Evolutionary conservation across 805 yeast genomes (phyloP).

Genomic region (Lachancea thermotolerans): DNA sequence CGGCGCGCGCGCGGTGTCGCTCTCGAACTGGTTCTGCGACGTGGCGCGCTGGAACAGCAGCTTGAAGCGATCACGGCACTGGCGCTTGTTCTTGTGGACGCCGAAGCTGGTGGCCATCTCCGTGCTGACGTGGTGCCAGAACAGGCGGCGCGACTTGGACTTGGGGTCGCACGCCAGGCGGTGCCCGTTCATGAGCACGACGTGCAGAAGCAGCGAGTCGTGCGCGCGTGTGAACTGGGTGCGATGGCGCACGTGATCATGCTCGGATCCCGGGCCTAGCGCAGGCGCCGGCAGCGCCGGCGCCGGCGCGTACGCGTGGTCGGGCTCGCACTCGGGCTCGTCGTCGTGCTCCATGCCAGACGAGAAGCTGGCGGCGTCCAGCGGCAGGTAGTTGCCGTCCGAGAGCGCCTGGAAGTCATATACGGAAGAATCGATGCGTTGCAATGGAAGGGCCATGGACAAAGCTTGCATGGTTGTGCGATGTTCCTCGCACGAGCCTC

Average conservation of each 20-base stretch:
- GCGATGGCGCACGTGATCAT: conserved; percentile 1
- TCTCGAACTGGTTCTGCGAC: conserved; percentile 1
- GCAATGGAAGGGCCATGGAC: not conserved
- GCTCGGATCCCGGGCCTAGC: not conserved
- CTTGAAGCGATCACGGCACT: conserved; percentile 8
- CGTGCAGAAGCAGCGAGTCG: conserved; percentile 2
- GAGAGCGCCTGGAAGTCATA: not conserved
- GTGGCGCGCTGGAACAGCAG: conserved; percentile 3
- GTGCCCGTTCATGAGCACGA: conserved; percentile 2
- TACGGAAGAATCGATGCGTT: not conserved
- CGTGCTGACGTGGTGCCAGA: conserved; percentile 6
- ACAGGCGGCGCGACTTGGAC: conserved; percentile 1
- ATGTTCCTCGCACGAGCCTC: no score
- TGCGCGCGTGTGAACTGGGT: conserved; percentile 1
- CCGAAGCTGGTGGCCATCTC: not conserved
- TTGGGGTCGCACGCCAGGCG: not conserved
- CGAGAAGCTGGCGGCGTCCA: not conserved
- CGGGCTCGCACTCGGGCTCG: no score
- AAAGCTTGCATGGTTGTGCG: not conserved
- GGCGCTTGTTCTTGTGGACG: conserved; percentile 6
- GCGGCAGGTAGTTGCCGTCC: not conserved
- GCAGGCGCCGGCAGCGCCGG: not conserved
- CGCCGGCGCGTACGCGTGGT: no score
- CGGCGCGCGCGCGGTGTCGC: not conserved
- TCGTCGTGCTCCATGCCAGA: no score